A percentile compares a stretch with the other conserved stretches of the same genome.
Evolutionary conservation across 2,329 filamentous ascomycete species (phyloP).

Genomic region (Fusarium avenaceum): DNA sequence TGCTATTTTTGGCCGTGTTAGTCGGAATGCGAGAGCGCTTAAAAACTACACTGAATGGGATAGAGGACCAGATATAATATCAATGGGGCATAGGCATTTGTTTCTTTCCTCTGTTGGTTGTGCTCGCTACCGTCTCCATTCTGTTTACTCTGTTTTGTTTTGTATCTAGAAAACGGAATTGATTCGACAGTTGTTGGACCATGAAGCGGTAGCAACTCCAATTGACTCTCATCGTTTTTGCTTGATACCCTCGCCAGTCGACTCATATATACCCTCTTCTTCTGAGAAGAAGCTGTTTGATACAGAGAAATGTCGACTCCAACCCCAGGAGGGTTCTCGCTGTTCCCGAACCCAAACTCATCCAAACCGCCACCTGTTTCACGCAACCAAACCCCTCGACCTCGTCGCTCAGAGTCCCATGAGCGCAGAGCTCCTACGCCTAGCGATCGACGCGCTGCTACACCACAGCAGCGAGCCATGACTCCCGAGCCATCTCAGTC

Average conservation of each 20-base stretch:
- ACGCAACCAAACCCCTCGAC: slow-evolving; percentile 59
- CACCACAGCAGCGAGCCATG: slow-evolving; percentile 40
- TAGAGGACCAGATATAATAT: slow-evolving; percentile 33
- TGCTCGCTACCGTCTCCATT: slow-evolving; percentile 13
- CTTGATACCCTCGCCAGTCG: slow-evolving; percentile 32
- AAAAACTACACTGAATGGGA: slow-evolving; percentile 2
- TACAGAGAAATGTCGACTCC: slow-evolving; percentile 57
- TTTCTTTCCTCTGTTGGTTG: slow-evolving; percentile 13
- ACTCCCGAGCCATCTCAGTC: slow-evolving; percentile 33
- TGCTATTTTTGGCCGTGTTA: slow-evolving; percentile 45
- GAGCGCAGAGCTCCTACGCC: slow-evolving; percentile 56
- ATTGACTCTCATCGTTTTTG: not conserved
- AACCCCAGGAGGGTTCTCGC: slow-evolving; percentile 66
- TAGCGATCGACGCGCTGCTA: slow-evolving; percentile 48
- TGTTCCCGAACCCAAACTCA: slow-evolving; percentile 66
- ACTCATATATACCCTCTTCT: slow-evolving; percentile 35
- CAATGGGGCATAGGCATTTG: slow-evolving; percentile 11
- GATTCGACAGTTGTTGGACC: slow-evolving; percentile 15
- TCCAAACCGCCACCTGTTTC: slow-evolving; percentile 50
- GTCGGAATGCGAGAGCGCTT: slow-evolving; percentile 39
- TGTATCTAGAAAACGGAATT: not conserved
- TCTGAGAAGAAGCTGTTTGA: slow-evolving; percentile 49
- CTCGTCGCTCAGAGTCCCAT: slow-evolving; percentile 55
- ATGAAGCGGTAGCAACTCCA: slow-evolving; percentile 49
- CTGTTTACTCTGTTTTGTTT: not conserved